Base-by-base conservation (phyloP, 345 rosid genomes). In the Aquilaria malaccensis region DNA sequence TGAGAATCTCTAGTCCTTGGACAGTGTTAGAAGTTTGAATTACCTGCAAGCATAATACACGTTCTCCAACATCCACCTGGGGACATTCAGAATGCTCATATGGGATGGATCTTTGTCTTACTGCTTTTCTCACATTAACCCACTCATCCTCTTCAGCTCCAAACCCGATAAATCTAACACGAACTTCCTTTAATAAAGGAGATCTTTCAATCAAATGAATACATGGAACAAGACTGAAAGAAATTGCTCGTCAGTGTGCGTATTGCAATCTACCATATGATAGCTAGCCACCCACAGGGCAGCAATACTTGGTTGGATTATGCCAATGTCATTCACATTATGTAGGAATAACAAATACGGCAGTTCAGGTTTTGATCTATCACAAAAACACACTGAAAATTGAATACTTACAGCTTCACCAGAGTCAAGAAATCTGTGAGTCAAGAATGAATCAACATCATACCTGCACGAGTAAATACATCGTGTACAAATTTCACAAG, bases 141-240 rank as follows among this genome's bases (percentile, higher is more conserved):
- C 91, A 83, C 60, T 87, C 95, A 70, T 87, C 90, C 56, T 87
- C 88, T 60, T 81, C 85, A 4, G 88, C 78, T 37, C 95, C 95
- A 68, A 76, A 85, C 69, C 91, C 95, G 64, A 76, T 74, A 72
- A 76, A 87, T 83, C 95, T 82, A 59, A 81, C 85, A 66, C 63
- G 85, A 64, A 79, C 85, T 76, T 87, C 88, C 91, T 87, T 78
- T 74, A 84, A 66, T 30, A 71, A 68, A 70, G 43, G 43, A 78
- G 50, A 73, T 55, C 63, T 56, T 57, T 47, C 43, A 37, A 63
- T 63, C 67, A 67, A 63, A 62, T 69, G 66, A 41, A 43, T 66
- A 43, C 14, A n/a, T 52, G 58, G 15, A 66, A 30, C 11, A 61
- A 55, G 46, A 11, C 29, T 33, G 5, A 13, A 29, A 62, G 47